Base-by-base conservation (phyloP, 176 grass and related monocot genomes). In the Avena insularis region DNA sequence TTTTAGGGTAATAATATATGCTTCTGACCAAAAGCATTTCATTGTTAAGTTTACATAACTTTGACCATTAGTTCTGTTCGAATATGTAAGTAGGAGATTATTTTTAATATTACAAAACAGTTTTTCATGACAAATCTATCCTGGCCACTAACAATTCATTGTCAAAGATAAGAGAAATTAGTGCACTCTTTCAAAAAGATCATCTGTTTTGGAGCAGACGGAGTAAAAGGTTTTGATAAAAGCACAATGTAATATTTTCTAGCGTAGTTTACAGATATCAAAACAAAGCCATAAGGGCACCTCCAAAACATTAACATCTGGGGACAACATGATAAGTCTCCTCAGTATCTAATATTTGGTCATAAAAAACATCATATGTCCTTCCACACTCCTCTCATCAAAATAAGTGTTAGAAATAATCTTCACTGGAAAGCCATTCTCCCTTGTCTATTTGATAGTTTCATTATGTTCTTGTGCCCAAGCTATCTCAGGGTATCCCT, bases 401-500 rank as follows among this genome's bases (percentile, higher is more conserved):
- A 74, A 74, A 45, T 45, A 45, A 45, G 45, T 75, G 71, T 75
- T 15, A 15, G 5, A 50, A 25, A 72, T 5, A 15, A 75, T 25
- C n/a, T 16, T 25, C 12, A 75, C 25, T 5, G 14, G 12, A 51
- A 31, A 57, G 75, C 33, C 36, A 8, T 60, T 61, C n/a, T 59
- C 36, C 38, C 12, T n/a, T 78, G 1, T 45, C 55, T 59, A 17
- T 43, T 79, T 71, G 33, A 35, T n/a, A 47, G 40, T 72, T 20
- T 79, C 77, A 79, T 20, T 60, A 79, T 79, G 55, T 59, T n/a
- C 11, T n/a, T 12, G 17, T n/a, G 54, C 53, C 55, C 19, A 79
- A 79, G 33, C 12, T 58, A 72, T 72, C 55, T 13, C 76, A 79
- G 40, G 36, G 19, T 43, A 60, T 61, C 19, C 61, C 36, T 4